These are phyloP conservation scores for Polychaeton citri DNA, from an alignment of 2,329 filamentous ascomycete species.

Conservation along the genomic window DNA sequence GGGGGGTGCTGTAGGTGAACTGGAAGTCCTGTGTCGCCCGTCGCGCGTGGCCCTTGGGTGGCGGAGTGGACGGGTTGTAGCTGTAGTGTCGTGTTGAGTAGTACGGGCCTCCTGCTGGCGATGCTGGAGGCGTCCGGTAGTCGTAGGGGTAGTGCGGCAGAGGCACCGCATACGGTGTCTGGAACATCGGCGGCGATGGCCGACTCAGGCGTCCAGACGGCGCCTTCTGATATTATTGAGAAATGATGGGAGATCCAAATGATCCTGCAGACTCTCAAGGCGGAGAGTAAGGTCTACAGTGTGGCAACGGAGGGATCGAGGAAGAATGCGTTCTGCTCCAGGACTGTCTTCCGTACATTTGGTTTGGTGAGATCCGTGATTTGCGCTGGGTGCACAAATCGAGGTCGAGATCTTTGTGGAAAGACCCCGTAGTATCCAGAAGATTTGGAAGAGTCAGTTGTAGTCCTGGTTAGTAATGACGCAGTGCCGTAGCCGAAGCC, in stretches of 20 bases:
- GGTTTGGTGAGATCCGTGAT: slow-evolving; percentile 6
- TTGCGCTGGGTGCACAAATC: slow-evolving; percentile 7
- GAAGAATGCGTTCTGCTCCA: slow-evolving; percentile 12
- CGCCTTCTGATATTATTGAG: slow-evolving; percentile 8
- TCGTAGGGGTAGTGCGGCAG: slow-evolving; percentile 36
- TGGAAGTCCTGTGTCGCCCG: slow-evolving; percentile 42
- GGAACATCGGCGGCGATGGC: slow-evolving; percentile 16
- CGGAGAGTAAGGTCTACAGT: slow-evolving; percentile 15
- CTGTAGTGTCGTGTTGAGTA: slow-evolving; percentile 40
- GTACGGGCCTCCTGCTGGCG: slow-evolving; percentile 39
- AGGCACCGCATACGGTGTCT: slow-evolving; percentile 25
- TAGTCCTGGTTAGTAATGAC: neutral
- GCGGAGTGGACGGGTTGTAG: slow-evolving; percentile 32
- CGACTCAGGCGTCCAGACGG: slow-evolving; percentile 22
- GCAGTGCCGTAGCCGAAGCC: neutral
- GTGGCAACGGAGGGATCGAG: slow-evolving; percentile 17
- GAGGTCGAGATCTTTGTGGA: slow-evolving; percentile 7
- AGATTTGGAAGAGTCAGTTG: neutral
- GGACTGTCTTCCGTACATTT: slow-evolving; percentile 17
- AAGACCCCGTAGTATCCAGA: slow-evolving; percentile 7
- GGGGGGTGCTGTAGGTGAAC: slow-evolving; percentile 20
- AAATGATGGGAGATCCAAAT: slow-evolving; percentile 4
- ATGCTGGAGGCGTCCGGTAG: slow-evolving; percentile 33
- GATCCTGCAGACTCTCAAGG: slow-evolving; percentile 7
- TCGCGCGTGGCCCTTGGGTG: slow-evolving; percentile 37